phyloP scores from a whole-genome alignment of 805 yeast species.

The Nakazawaea molendinolei region DNA sequence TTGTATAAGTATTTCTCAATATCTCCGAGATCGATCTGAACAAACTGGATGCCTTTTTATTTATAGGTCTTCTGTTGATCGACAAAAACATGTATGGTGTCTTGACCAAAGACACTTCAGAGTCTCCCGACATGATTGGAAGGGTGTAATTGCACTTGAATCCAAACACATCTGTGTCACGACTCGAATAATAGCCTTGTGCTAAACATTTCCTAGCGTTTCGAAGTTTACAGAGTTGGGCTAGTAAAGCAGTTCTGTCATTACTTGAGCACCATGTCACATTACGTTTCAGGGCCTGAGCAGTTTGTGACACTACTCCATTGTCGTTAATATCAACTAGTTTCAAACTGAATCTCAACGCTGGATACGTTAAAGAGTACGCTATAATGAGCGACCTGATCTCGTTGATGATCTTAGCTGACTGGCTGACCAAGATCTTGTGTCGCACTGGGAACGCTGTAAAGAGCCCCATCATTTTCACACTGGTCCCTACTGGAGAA shows the following conservation, averaged over 20 bases:
- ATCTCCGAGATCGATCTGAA: constrained; percentile 18
- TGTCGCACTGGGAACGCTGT: constrained; percentile 27
- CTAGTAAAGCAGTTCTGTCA: constrained; percentile 12
- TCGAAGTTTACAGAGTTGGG: constrained; percentile 16
- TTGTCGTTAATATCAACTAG: constrained; percentile 16
- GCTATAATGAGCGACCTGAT: constrained; percentile 20
- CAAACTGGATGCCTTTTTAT: constrained; percentile 10
- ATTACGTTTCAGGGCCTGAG: constrained; percentile 9
- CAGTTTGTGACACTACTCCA: constrained; percentile 13
- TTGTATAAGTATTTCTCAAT: constrained; percentile 20
- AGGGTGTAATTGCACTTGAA: constrained; percentile 17
- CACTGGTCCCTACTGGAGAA: constrained; percentile 28
- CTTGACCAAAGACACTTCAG: constrained; percentile 18
- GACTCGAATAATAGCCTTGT: constrained; percentile 9
- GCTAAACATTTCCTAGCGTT: constrained; percentile 14
- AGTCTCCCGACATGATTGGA: constrained; percentile 28
- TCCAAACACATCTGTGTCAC: background rate
- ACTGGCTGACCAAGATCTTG: constrained; percentile 22
- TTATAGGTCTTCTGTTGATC: constrained; percentile 28
- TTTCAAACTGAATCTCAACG: constrained; percentile 25
- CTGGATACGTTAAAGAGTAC: constrained; percentile 25
- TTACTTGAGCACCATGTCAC: constrained; percentile 13
- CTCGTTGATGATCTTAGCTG: constrained; percentile 19
- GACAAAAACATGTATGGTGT: constrained; percentile 22
- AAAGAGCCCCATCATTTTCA: constrained; percentile 27